phyloP scores from a whole-genome alignment of 192 early-diverging fungal species.

The Mortierella alpina region DNA sequence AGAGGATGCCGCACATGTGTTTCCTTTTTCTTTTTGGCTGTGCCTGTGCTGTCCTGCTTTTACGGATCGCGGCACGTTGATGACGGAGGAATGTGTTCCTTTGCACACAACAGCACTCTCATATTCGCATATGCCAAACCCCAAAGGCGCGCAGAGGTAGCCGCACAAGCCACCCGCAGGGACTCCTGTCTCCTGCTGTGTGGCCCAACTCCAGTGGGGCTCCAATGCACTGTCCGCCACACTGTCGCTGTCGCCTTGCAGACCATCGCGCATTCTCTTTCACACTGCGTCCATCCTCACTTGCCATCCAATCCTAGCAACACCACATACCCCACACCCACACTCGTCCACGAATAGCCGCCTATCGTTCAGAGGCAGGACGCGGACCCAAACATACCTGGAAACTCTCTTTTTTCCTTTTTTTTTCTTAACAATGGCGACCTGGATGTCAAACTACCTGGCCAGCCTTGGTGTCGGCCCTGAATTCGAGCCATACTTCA shows the following conservation, averaged over 20 bases:
- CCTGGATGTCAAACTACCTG: slow-evolving; percentile 47
- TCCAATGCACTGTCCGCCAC: no score
- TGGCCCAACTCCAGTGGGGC: no score
- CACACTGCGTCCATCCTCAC: not conserved
- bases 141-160: no score
- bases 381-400: not conserved
- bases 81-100: no score
- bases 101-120: no score
- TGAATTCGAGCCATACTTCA: slow-evolving; percentile 44
- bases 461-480: slow-evolving; percentile 33
- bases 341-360: not conserved
- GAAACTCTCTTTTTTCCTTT: not conserved
- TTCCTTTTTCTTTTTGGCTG: not conserved
- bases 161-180: no score
- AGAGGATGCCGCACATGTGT: slow-evolving; percentile 69
- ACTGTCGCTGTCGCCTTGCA: no score
- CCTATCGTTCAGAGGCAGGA: not conserved
- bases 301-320: not conserved
- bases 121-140: no score
- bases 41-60: not conserved
- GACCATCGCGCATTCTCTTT: no score
- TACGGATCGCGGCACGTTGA: no score
- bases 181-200: no score
- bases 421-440: slow-evolving; percentile 15
- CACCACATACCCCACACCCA: not conserved